Evolutionary conservation across 2,329 filamentous ascomycete genomes (phyloP).

Genomic region (Talaromyces sp.): DNA sequence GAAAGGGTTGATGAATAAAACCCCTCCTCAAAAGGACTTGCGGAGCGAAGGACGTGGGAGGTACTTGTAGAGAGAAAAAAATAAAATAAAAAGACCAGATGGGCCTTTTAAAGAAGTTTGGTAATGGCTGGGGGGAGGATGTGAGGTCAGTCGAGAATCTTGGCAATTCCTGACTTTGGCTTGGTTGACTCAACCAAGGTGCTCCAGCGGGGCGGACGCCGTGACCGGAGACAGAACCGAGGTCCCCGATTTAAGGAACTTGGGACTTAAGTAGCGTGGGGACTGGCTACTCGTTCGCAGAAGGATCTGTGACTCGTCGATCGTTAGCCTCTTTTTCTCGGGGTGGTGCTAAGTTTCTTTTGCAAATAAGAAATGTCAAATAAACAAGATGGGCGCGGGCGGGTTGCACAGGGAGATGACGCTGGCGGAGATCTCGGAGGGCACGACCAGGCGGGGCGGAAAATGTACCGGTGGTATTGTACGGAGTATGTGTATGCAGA

Average conservation of each 20-base stretch:
- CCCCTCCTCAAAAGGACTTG: background rate
- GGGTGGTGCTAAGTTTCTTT: background rate
- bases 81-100: background rate
- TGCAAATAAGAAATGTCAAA: slow-evolving; percentile 15
- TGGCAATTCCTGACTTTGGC: slow-evolving; percentile 5
- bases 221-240: slow-evolving; percentile 20
- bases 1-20: background rate
- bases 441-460: background rate
- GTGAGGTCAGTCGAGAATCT: slow-evolving; percentile 15
- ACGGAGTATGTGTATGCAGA: background rate
- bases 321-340: slow-evolving; percentile 8
- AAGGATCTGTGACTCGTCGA: slow-evolving; percentile 10
- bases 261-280: slow-evolving; percentile 12
- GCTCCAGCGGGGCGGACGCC: slow-evolving; percentile 20
- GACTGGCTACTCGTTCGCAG: background rate
- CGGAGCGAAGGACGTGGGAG: background rate
- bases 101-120: background rate
- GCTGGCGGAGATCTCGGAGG: background rate
- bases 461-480: background rate
- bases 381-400: slow-evolving; percentile 4
- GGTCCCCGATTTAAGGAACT: background rate
- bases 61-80: background rate
- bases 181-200: slow-evolving; percentile 10
- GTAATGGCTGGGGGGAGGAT: background rate
- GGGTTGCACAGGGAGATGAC: slow-evolving; percentile 5